phyloP scores from a whole-genome alignment of 441 rosid genomes.

The Erodium chrysanthum region DNA sequence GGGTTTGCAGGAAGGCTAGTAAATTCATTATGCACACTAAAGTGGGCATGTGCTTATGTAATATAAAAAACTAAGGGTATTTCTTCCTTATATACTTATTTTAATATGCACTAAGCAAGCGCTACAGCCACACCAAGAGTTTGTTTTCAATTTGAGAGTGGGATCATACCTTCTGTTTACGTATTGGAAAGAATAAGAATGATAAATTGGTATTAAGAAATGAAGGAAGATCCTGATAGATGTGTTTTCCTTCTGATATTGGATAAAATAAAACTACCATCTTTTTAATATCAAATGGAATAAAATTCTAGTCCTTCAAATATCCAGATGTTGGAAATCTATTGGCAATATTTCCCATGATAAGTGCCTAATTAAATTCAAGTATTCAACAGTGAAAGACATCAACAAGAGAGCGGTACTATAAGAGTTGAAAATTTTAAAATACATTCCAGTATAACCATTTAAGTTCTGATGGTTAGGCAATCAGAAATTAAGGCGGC shows the following conservation, averaged over 20 bases:
- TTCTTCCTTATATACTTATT: not conserved
- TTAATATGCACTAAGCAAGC: not conserved
- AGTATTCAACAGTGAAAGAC: not conserved
- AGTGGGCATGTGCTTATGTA: not conserved
- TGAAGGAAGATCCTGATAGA: conserved; percentile 2
- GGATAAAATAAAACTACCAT: not conserved
- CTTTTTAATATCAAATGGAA: not conserved
- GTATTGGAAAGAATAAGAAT: conserved; percentile 3
- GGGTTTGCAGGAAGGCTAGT: not conserved
- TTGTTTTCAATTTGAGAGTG: not conserved
- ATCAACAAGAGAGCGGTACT: not conserved
- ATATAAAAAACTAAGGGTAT: not conserved
- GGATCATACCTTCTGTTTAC: conserved; percentile 6
- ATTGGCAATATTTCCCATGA: conserved; percentile 8
- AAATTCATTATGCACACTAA: not conserved
- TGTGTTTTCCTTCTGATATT: not conserved
- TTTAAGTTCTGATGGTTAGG: not conserved
- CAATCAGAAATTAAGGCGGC: not conserved
- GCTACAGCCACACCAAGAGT: not conserved
- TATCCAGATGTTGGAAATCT: conserved; percentile 2
- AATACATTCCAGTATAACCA: not conserved
- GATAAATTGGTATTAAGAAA: not conserved
- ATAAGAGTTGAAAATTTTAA: not conserved
- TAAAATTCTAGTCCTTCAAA: no score
- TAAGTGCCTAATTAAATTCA: not conserved